phyloP scores from a whole-genome alignment of 2,329 filamentous ascomycete species.

The Alternaria metachromatica region DNA sequence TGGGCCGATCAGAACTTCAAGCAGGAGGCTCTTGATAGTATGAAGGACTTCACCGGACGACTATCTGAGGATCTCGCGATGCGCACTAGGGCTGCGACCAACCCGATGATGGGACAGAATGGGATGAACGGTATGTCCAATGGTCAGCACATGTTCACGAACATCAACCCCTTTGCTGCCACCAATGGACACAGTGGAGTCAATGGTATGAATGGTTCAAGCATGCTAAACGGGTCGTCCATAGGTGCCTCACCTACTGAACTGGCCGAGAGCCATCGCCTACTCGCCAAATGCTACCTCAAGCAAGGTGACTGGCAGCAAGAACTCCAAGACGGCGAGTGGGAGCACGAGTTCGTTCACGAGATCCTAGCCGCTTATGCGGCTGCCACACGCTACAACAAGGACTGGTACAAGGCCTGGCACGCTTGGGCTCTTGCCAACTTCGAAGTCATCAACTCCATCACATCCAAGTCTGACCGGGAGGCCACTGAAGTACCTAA shows the following conservation, averaged over 20 bases:
- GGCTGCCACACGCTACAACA: conserved; percentile 91
- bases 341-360: conserved; percentile 83
- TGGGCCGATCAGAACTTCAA: conserved; percentile 72
- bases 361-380: conserved; percentile 92
- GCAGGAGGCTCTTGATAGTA: conserved; percentile 58
- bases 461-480: conserved; percentile 71
- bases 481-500: conserved; percentile 66
- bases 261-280: conserved; percentile 65
- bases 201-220: conserved; percentile 49
- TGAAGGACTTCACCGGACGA: conserved; percentile 67
- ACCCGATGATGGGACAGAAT: conserved; percentile 44
- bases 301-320: conserved; percentile 97
- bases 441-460: conserved; percentile 92
- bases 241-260: conserved; percentile 39
- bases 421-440: conserved; percentile 98
- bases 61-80: conserved; percentile 65
- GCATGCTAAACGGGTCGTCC: conserved; percentile 34
- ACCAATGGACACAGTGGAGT: conserved; percentile 60
- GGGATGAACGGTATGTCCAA: conserved; percentile 54
- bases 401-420: conserved; percentile 98
- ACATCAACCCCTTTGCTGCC: conserved; percentile 47
- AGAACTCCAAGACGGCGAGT: conserved; percentile 81
- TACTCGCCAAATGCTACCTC: conserved; percentile 94
- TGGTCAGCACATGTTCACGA: conserved; percentile 45
- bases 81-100: conserved; percentile 42